A percentile compares a stretch with the other conserved stretches of the same genome.
Conservation (phyloP, 441 rosid genomes). For the Erodium moschatum region DNA sequence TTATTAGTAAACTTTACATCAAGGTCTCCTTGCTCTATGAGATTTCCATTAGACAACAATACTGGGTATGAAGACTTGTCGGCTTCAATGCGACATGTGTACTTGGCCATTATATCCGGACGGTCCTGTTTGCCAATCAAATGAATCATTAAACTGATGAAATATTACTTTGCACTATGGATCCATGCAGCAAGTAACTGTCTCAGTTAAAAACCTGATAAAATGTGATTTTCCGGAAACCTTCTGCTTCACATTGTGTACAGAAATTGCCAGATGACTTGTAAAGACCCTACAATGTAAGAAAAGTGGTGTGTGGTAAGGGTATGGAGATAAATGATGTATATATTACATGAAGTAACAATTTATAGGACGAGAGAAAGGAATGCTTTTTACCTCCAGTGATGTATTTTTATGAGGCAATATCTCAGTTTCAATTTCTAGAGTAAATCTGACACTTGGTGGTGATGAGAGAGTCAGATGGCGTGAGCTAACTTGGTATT, state of each 20-base stretch:
- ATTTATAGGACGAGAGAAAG: neutral
- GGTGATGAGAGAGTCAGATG: slow-evolving; percentile 61
- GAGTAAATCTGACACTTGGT: slow-evolving; percentile 48
- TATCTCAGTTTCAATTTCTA: slow-evolving; percentile 76
- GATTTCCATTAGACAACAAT: slow-evolving; percentile 84
- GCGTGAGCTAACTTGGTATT: slow-evolving; percentile 51
- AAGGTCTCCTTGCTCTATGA: slow-evolving; percentile 59
- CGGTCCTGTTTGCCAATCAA: slow-evolving; percentile 55
- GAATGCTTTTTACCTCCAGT: slow-evolving; percentile 47
- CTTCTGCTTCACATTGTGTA: slow-evolving; percentile 97
- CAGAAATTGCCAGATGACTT: slow-evolving; percentile 85
- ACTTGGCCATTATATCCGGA: slow-evolving; percentile 92
- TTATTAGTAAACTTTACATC: slow-evolving; percentile 40
- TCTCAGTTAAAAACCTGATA: slow-evolving; percentile 51
- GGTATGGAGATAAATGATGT: too few species aligned
- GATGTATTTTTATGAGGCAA: slow-evolving; percentile 88
- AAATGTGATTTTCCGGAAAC: slow-evolving; percentile 79
- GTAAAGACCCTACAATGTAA: slow-evolving; percentile 66
- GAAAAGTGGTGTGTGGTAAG: neutral
- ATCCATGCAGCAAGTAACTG: slow-evolving; percentile 8
- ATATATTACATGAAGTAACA: neutral
- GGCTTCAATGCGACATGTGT: slow-evolving; percentile 82
- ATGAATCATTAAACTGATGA: slow-evolving; percentile 15
- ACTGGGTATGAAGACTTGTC: slow-evolving; percentile 83
- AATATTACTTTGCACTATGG: slow-evolving; percentile 11